These are phyloP conservation scores for Maudiozyma humilis DNA, from an alignment of 1,139 yeast species.

Conservation along the genomic window DNA sequence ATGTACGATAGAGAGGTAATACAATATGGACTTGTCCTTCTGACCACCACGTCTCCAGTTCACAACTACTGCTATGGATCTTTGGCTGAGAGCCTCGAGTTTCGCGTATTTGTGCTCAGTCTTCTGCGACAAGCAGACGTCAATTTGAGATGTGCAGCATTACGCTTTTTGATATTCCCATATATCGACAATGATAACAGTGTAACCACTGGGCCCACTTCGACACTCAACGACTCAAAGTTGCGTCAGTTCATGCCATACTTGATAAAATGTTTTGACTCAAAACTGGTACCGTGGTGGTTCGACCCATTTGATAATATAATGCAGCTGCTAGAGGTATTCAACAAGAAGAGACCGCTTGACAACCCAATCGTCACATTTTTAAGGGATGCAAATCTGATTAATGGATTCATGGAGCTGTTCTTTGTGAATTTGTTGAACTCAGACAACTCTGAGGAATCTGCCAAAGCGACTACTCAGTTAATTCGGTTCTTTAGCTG, in stretches of 20 bases:
- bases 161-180: constrained; percentile 20
- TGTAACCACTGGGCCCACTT: too few relatives aligned
- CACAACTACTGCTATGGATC: too few relatives aligned
- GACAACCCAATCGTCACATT: constrained; percentile 24
- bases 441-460: constrained; percentile 14
- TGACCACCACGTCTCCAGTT: constrained; percentile 7
- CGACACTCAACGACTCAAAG: not conserved
- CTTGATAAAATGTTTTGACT: constrained; percentile 23
- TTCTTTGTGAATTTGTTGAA: constrained; percentile 21
- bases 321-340: constrained; percentile 17
- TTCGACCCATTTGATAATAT: constrained; percentile 26
- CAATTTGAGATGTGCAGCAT: constrained; percentile 19
- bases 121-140: constrained; percentile 20
- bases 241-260: constrained; percentile 20
- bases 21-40: constrained; percentile 17
- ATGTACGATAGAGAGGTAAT: constrained; percentile 18
- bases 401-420: constrained; percentile 21
- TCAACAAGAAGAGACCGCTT: constrained; percentile 21
- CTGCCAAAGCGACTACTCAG: constrained; percentile 17
- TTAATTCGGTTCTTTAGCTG: constrained; percentile 25
- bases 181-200: too few relatives aligned
- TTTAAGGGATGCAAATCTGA: constrained; percentile 21
- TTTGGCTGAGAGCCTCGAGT: constrained; percentile 16
- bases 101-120: constrained; percentile 19
- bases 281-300: constrained; percentile 26